phyloP scores from a whole-genome alignment of 176 grass and related monocot species.

The Paspalum vaginatum region DNA sequence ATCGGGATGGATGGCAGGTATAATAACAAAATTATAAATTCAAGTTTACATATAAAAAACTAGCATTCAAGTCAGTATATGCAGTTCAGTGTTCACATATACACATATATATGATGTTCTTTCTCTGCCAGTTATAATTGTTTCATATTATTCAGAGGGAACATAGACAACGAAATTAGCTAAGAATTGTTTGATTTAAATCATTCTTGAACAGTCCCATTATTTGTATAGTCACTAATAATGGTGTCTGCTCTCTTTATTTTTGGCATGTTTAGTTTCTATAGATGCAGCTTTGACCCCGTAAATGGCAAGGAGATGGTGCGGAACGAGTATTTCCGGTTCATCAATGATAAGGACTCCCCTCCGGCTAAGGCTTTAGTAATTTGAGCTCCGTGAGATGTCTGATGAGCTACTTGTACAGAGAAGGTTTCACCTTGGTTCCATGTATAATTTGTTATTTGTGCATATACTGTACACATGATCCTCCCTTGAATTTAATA shows the following conservation, averaged over 20 bases:
- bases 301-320: slow-evolving; percentile 63
- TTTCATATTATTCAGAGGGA: not conserved
- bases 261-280: slow-evolving; percentile 58
- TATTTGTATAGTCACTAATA: not conserved
- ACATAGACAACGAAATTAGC: not conserved
- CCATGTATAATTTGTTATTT: not conserved
- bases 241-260: not conserved
- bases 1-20: slow-evolving; percentile 82
- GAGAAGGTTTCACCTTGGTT: not conserved
- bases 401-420: not conserved
- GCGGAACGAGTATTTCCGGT: slow-evolving; percentile 50
- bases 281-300: slow-evolving; percentile 66
- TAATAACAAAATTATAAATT: not conserved
- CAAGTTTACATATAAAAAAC: not conserved
- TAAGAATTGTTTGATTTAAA: not conserved
- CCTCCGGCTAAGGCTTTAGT: slow-evolving; percentile 15
- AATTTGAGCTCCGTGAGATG: slow-evolving; percentile 10
- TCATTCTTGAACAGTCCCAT: not conserved
- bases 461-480: not conserved
- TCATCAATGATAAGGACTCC: slow-evolving; percentile 43
- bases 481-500: not conserved
- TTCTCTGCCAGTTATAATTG: slow-evolving; percentile 10
- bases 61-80: not conserved
- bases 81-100: not conserved
- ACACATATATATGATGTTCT: not conserved